Evolutionary conservation across 2,329 filamentous ascomycete genomes (phyloP).

Genomic region (Claviceps paspali): DNA sequence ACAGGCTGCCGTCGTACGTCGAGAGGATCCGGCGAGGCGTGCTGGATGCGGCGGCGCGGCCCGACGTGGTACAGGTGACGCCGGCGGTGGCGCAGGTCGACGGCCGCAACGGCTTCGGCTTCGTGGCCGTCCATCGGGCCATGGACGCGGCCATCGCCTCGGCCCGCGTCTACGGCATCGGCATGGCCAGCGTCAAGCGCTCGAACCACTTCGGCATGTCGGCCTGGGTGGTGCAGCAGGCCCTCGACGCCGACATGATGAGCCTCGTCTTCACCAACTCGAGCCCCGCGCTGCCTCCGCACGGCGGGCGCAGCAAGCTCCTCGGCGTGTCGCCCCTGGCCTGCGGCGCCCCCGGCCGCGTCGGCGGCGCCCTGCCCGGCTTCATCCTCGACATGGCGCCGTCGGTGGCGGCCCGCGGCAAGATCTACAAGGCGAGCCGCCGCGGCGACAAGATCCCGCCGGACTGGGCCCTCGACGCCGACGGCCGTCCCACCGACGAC

Average conservation of each 20-base stretch:
- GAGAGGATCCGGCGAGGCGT: conserved; percentile 55
- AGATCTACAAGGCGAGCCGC: conserved; percentile 55
- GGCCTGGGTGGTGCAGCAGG: conserved; percentile 67
- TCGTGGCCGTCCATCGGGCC: conserved; percentile 49
- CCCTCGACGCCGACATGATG: conserved; percentile 57
- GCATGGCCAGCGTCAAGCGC: conserved; percentile 60
- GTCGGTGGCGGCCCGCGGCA: conserved; percentile 52
- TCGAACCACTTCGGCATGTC: conserved; percentile 77
- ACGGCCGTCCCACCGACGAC: conserved; percentile 56
- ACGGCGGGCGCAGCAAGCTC: conserved; percentile 51
- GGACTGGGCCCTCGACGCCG: conserved; percentile 61
- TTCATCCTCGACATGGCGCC: conserved; percentile 70
- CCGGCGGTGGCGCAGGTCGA: conserved; percentile 56
- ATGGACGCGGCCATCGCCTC: conserved; percentile 55
- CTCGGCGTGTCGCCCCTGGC: conserved; percentile 63
- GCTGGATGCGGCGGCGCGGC: conserved; percentile 44
- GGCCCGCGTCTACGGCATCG: conserved; percentile 51
- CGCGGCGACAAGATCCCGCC: conserved; percentile 53
- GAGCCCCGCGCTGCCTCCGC: conserved; percentile 56
- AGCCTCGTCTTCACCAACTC: conserved; percentile 57
- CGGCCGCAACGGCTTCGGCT: conserved; percentile 60
- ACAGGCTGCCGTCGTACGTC: conserved; percentile 66
- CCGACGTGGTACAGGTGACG: conserved; percentile 45
- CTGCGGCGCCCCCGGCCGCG: conserved; percentile 58
- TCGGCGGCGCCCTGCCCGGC: conserved; percentile 27